Evolutionary conservation across 2,329 filamentous ascomycete species (phyloP).

Genomic region (Aureobasidium sp.): DNA sequence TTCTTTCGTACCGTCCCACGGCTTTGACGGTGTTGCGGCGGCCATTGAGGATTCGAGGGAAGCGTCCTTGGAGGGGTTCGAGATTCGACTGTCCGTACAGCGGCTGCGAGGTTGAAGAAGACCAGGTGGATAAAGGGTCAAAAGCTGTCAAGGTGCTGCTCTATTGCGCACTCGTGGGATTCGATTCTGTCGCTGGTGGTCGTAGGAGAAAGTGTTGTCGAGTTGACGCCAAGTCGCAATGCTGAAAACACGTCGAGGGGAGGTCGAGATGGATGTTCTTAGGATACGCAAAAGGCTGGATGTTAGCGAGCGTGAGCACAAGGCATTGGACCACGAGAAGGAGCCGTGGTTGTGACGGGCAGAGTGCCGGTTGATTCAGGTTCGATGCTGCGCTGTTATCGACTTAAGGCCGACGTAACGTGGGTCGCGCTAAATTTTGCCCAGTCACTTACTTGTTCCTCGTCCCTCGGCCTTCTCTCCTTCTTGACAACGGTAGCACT

Average conservation of each 20-base stretch:
- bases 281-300: background rate
- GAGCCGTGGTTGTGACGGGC: constrained; percentile 2
- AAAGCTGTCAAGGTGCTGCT: background rate
- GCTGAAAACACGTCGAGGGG: background rate
- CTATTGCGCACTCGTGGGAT: background rate
- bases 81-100: background rate
- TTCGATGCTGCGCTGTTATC: constrained; percentile 5
- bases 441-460: background rate
- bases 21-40: constrained; percentile 11
- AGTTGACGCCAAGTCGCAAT: constrained; percentile 8
- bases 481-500: background rate
- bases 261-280: background rate
- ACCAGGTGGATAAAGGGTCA: background rate
- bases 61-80: background rate
- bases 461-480: constrained; percentile 12
- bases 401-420: background rate
- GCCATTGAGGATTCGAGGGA: background rate
- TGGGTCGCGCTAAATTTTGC: constrained; percentile 8
- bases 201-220: background rate
- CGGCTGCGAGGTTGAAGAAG: background rate
- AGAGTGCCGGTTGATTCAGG: background rate
- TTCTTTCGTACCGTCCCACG: constrained; percentile 18
- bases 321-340: constrained; percentile 10
- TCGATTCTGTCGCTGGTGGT: background rate
- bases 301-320: constrained; percentile 4